These are phyloP conservation scores for Nymphaea colorata DNA, from an alignment of 164 flowering plant genomes.

Conservation along the genomic window DNA sequence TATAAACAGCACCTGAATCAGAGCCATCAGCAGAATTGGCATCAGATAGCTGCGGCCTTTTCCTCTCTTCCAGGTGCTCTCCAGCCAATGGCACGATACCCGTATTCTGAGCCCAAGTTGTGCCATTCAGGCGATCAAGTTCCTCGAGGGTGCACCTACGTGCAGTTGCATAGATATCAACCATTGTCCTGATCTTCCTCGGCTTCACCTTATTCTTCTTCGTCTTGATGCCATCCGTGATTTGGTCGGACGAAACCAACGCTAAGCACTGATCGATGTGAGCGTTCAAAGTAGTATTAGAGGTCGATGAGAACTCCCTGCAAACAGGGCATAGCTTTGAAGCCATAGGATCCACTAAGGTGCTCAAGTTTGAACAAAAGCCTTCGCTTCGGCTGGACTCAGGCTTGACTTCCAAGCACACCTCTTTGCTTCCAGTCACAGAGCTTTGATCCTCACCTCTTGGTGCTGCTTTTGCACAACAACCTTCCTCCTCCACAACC, in stretches of 20 bases:
- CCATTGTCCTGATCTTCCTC: conserved; percentile 58
- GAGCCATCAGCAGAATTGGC: conserved; percentile 13
- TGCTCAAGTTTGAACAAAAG: conserved; percentile 17
- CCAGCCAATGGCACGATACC: conserved; percentile 16
- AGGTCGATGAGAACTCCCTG: conserved; percentile 70
- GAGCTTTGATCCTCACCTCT: background rate
- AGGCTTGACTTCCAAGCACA: conserved; percentile 10
- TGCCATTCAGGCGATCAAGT: conserved; percentile 80
- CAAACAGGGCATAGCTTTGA: conserved; percentile 93
- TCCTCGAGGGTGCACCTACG: conserved; percentile 70
- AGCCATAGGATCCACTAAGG: conserved; percentile 49
- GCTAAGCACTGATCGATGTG: conserved; percentile 93
- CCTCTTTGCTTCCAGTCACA: background rate
- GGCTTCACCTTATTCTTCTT: conserved; percentile 45
- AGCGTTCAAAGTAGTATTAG: conserved; percentile 92
- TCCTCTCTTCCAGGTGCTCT: conserved; percentile 22
- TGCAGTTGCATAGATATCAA: conserved; percentile 62
- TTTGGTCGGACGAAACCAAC: conserved; percentile 6
- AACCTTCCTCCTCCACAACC: no score
- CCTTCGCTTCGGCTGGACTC: conserved; percentile 36
- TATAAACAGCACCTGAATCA: conserved; percentile 54
- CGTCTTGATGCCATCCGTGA: conserved; percentile 15
- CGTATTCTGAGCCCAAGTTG: conserved; percentile 45
- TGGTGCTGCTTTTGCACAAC: background rate
- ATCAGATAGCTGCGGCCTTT: conserved; percentile 19